Base-by-base conservation (phyloP, 371 early-diverging fungal genomes). In the Hamiltosporidium tvaerminnensis region DNA sequence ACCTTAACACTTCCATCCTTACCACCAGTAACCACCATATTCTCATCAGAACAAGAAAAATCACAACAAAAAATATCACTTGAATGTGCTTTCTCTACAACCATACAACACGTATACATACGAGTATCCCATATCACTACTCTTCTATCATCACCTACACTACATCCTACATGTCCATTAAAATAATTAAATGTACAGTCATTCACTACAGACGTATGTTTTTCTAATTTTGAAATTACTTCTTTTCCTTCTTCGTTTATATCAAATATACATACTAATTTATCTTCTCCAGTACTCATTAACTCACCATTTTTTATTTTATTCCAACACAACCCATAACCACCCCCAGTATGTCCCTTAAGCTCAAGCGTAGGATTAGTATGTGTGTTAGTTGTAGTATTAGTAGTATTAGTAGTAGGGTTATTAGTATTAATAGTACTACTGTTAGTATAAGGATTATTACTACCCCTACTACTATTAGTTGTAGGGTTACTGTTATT, bases 101-200 rank as follows among this genome's bases (percentile, higher is more conserved):
- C 81, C 3, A 71, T 74, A 2, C 89, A 84, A 0, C 70, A 61
- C 0, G 70, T 52, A 5, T 74, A 66, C 50, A 67, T 76, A 57
- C 86, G 81, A 14, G 82, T 80, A 74, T 86, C 88, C 84, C 87
- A 87, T 38, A 93, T 82, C 67, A 90, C 76, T 50, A 92, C 78
- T 65, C 84, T 84, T 64, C 82, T 86, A 77, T 93, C 93, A 76
- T 92, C 92, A 36, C 89, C 92, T 38, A 93, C 93, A 35, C 91
- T 90, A 1, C 86, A 91, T 81, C 94, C 92, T 38, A 91, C 67
- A 61, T 82, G 86, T 81, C 63, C 80, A 79, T 59, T 82, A 76
- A 77, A 88, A 84, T 47, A 47, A 48, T 52, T 61, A 91, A 91
- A 96, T 33, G 86, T 86, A 47, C 91, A 86, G 76, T 95, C 97